Evolutionary conservation across 176 grass and related monocot genomes (phyloP).

Genomic region (Puccinellia tenuiflora): DNA sequence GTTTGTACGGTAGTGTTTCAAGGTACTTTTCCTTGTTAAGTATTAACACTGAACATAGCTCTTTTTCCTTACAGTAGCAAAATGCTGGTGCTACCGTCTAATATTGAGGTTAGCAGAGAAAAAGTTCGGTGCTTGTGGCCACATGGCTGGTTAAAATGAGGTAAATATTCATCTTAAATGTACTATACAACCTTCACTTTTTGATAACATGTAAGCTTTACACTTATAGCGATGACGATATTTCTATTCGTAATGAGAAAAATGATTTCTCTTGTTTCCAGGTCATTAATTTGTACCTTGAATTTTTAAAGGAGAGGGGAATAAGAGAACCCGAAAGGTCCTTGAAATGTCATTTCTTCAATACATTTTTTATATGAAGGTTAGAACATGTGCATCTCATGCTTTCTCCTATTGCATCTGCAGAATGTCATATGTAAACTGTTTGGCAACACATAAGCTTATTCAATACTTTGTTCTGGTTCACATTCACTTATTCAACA

Average conservation of each 20-base stretch:
- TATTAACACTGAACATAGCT: background rate
- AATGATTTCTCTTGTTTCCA: constrained; percentile 34
- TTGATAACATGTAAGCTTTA: background rate
- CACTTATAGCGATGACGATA: background rate
- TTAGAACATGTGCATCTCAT: constrained; percentile 38
- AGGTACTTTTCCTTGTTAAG: constrained; percentile 33
- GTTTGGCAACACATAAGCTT: background rate
- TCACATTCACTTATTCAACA: too few species aligned
- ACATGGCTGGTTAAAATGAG: constrained; percentile 84
- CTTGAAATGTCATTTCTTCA: constrained; percentile 91
- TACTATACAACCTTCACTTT: background rate
- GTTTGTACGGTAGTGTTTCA: constrained; percentile 37
- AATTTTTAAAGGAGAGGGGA: constrained; percentile 77
- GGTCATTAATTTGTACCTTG: constrained; percentile 93
- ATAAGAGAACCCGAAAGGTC: constrained; percentile 61
- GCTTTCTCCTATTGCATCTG: background rate
- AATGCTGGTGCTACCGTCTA: constrained; percentile 56
- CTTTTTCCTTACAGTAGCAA: constrained; percentile 35
- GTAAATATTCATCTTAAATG: constrained; percentile 41
- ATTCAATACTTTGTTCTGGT: too few species aligned
- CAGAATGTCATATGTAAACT: background rate
- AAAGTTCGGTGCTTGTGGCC: constrained; percentile 63
- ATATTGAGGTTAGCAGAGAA: constrained; percentile 75
- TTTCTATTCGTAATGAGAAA: constrained; percentile 2
- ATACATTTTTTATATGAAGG: constrained; percentile 96